Conservation (phyloP, 2,329 filamentous ascomycete species). For the Ceratocystis smalleyi region DNA sequence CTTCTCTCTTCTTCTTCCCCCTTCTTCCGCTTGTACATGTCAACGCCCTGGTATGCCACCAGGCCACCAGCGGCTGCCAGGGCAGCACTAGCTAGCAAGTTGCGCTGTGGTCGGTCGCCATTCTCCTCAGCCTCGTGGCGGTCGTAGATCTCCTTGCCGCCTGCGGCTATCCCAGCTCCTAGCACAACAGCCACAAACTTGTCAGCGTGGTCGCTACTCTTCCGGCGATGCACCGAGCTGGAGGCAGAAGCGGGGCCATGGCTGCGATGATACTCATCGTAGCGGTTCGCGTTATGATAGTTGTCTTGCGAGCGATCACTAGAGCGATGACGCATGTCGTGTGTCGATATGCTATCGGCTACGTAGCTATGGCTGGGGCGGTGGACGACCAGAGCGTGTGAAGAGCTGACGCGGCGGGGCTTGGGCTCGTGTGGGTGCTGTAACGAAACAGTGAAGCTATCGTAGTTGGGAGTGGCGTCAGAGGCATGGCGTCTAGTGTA, state of each 20-base stretch:
- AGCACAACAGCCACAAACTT: conserved; percentile 52
- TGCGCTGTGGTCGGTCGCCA: conserved; percentile 35
- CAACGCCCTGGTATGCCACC: conserved; percentile 47
- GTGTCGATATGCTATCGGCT: conserved; percentile 19
- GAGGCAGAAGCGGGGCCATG: conserved; percentile 36
- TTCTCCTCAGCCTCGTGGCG: conserved; percentile 41
- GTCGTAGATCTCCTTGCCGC: conserved; percentile 51
- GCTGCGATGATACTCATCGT: conserved; percentile 33
- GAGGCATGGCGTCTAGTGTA: background rate
- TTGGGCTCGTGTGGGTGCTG: conserved; percentile 6
- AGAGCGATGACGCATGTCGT: conserved; percentile 45
- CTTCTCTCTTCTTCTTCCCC: conserved; percentile 21
- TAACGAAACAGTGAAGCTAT: conserved; percentile 10
- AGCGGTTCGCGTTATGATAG: conserved; percentile 39
- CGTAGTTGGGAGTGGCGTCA: background rate
- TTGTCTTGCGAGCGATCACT: conserved; percentile 37
- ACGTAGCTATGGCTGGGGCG: conserved; percentile 12
- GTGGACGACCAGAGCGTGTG: conserved; percentile 6
- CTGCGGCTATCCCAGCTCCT: conserved; percentile 48
- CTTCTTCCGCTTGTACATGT: conserved; percentile 45
- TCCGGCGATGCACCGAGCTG: conserved; percentile 35
- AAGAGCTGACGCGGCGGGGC: background rate
- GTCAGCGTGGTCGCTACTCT: conserved; percentile 45
- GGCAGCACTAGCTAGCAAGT: conserved; percentile 43
- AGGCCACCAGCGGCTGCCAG: conserved; percentile 48